Conservation (phyloP, 129 eudicot genomes). For the Flaveria linearis region DNA sequence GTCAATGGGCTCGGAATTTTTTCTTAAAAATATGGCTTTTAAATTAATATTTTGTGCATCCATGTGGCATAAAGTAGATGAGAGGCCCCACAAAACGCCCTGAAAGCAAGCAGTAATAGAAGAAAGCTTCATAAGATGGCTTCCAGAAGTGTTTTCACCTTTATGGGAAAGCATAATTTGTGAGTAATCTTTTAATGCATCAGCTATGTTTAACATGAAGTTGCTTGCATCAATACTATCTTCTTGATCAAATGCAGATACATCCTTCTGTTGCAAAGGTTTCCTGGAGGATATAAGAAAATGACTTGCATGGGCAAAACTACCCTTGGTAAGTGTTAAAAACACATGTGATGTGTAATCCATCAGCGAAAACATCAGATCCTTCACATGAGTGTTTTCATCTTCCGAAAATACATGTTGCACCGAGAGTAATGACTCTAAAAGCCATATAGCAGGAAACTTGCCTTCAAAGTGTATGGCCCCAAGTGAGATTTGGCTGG, state of each 20-base stretch:
- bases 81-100: conserved; percentile 78
- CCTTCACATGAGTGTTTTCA: conserved; percentile 30
- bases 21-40: conserved; percentile 39
- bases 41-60: conserved; percentile 29
- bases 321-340: conserved; percentile 55
- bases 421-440: conserved; percentile 58
- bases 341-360: conserved; percentile 76
- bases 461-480: conserved; percentile 39
- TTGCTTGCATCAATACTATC: conserved; percentile 33
- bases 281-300: conserved; percentile 33
- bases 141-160: conserved; percentile 30
- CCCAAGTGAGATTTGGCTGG: conserved; percentile 35
- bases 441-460: conserved; percentile 61
- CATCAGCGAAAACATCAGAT: conserved; percentile 53
- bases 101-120: conserved; percentile 58
- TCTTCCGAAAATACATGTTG: conserved; percentile 44
- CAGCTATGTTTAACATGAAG: conserved; percentile 38
- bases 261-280: conserved; percentile 25
- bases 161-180: conserved; percentile 19
- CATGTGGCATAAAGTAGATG: conserved; percentile 50
- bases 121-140: conserved; percentile 46
- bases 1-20: conserved; percentile 42
- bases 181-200: conserved; percentile 46
- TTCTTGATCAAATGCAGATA: conserved; percentile 26
- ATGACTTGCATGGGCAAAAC: conserved; percentile 44